phyloP scores from a whole-genome alignment of 106 monocot genomes.

The Iris macrosiphon region DNA sequence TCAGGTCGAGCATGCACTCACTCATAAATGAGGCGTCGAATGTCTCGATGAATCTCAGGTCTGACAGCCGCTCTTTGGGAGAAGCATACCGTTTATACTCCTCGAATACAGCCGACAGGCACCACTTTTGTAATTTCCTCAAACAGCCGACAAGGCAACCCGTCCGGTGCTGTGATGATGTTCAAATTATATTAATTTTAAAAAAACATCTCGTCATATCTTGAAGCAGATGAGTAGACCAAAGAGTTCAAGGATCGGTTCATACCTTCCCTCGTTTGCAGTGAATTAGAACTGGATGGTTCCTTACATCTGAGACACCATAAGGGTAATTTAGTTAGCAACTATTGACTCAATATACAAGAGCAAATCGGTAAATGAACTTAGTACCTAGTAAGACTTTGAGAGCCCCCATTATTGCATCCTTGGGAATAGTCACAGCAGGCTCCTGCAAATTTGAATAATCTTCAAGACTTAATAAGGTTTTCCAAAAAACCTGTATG shows the following conservation, averaged over 20 bases:
- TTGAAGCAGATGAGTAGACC: too few species aligned
- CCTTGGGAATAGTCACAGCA: constrained; percentile 17
- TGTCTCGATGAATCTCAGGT: constrained; percentile 44
- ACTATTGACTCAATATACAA: too few species aligned
- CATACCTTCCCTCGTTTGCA: constrained; percentile 73
- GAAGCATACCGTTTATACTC: constrained; percentile 46
- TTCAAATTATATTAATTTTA: not conserved
- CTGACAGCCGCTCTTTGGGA: constrained; percentile 26
- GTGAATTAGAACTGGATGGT: constrained; percentile 58
- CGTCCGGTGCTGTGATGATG: constrained; percentile 45
- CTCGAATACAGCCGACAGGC: constrained; percentile 41
- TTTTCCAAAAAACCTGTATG: too few species aligned
- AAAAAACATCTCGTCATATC: too few species aligned
- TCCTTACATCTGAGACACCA: constrained; percentile 38
- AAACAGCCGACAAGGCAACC: constrained; percentile 64
- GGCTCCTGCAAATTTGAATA: constrained; percentile 26
- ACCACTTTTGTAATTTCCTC: constrained; percentile 57
- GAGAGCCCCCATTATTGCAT: constrained; percentile 39
- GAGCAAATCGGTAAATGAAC: not conserved
- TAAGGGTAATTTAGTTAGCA: not conserved
- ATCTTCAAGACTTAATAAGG: too few species aligned
- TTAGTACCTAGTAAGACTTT: constrained; percentile 46
- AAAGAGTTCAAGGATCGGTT: too few species aligned
- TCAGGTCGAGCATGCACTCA: constrained; percentile 19
- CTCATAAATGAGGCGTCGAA: constrained; percentile 41